These are phyloP conservation scores for Clonostachys chloroleuca DNA, from an alignment of 2,329 filamentous ascomycete species.

Conservation along the genomic window DNA sequence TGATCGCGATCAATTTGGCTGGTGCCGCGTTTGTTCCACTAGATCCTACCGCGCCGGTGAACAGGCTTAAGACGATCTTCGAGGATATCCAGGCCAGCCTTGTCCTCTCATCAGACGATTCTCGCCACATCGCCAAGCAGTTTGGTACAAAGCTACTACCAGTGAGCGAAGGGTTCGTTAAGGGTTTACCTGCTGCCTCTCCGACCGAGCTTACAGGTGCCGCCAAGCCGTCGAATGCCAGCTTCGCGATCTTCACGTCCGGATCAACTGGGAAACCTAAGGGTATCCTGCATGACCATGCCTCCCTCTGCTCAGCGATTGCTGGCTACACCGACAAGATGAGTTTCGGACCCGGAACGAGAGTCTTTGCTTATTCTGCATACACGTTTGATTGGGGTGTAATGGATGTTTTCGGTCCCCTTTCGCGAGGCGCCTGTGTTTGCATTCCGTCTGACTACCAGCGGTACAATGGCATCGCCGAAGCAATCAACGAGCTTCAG, in stretches of 20 bases:
- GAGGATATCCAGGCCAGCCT: conserved; percentile 1
- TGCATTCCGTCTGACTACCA: conserved; percentile 9
- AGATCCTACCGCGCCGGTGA: conserved; percentile 10
- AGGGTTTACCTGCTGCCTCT: too few species aligned
- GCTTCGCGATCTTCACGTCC: conserved; percentile 3
- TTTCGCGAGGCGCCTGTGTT: conserved; percentile 6
- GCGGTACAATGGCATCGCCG: conserved; percentile 3
- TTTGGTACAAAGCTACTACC: too few species aligned
- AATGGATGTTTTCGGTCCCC: conserved; percentile 3
- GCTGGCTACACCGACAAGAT: conserved; percentile 32
- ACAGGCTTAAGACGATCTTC: background rate
- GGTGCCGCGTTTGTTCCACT: conserved; percentile 20
- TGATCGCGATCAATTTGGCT: conserved; percentile 17
- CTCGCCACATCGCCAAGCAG: too few species aligned
- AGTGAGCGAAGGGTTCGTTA: too few species aligned
- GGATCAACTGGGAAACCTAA: conserved; percentile 6
- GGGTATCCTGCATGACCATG: conserved; percentile 5
- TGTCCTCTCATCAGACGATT: conserved; percentile 2
- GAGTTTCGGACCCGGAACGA: conserved; percentile 9
- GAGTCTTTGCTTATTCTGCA: conserved; percentile 40
- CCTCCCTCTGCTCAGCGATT: conserved; percentile 16
- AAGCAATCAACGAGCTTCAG: conserved; percentile 1
- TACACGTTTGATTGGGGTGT: conserved; percentile 7
- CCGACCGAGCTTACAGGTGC: too few species aligned
- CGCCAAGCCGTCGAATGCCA: conserved; percentile 13